Percentiles rank a stretch among this genome's conserved stretches.
phyloP scores from a whole-genome alignment of 192 early-diverging fungal species.

The Mortierella hygrophila region DNA sequence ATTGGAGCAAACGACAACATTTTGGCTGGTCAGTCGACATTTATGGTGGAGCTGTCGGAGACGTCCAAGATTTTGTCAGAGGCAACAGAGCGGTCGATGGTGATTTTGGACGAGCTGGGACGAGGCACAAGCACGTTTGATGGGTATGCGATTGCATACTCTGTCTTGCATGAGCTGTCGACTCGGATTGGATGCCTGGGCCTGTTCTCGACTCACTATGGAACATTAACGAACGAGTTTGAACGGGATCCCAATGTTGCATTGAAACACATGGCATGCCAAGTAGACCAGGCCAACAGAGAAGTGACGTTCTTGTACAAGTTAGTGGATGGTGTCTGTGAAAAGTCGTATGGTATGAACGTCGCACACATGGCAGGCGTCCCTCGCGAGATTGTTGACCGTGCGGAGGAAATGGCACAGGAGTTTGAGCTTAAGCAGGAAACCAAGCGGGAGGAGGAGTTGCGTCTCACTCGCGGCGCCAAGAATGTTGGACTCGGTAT shows the following conservation, averaged over 20 bases:
- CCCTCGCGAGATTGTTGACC: slow-evolving; percentile 74
- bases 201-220: slow-evolving; percentile 97
- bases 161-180: slow-evolving; percentile 88
- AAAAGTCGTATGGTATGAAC: slow-evolving; percentile 98
- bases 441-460: slow-evolving; percentile 36
- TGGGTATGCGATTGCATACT: slow-evolving; percentile 95
- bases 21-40: slow-evolving; percentile 93
- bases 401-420: slow-evolving; percentile 78
- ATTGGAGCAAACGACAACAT: slow-evolving; percentile 99
- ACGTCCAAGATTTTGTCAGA: slow-evolving; percentile 93
- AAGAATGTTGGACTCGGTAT: slow-evolving; percentile 47
- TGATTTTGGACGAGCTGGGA: slow-evolving; percentile 98
- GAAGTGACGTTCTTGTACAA: slow-evolving; percentile 98
- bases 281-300: slow-evolving; percentile 82
- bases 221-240: slow-evolving; percentile 91
- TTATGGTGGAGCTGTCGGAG: slow-evolving; percentile 97
- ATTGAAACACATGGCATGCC: slow-evolving; percentile 91
- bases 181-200: slow-evolving; percentile 88
- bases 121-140: slow-evolving; percentile 97
- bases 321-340: slow-evolving; percentile 84
- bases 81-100: slow-evolving; percentile 90
- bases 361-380: slow-evolving; percentile 98
- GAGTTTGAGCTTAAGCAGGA: slow-evolving; percentile 75
- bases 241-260: slow-evolving; percentile 79
- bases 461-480: slow-evolving; percentile 4